Conservation (phyloP, 148 eudicot genomes). For the Spergularia marina region DNA sequence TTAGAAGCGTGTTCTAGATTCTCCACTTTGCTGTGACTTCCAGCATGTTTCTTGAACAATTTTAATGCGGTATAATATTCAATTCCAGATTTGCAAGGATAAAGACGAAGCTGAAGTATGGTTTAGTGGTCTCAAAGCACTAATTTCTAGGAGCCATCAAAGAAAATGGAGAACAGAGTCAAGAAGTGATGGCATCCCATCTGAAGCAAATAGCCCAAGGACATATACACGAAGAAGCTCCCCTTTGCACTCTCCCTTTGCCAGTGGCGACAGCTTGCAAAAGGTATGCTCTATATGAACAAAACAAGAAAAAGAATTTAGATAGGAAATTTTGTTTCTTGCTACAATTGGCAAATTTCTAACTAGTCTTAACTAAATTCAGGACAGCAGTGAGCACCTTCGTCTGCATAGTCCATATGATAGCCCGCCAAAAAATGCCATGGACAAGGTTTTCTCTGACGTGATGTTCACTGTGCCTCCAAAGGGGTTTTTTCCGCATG, state of each 20-base stretch:
- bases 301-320: conserved; percentile 2
- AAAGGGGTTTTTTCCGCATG: conserved; percentile 66
- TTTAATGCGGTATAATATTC: conserved; percentile 13
- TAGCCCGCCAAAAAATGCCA: conserved; percentile 81
- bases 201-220: conserved; percentile 95
- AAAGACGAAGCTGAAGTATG: conserved; percentile 99
- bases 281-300: conserved; percentile 44
- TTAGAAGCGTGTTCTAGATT: background rate
- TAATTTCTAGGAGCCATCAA: conserved; percentile 81
- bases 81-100: conserved; percentile 81
- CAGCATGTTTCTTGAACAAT: conserved; percentile 3
- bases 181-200: conserved; percentile 87
- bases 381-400: conserved; percentile 75
- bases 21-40: conserved; percentile 6
- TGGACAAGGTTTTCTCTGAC: conserved; percentile 80
- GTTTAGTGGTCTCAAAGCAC: conserved; percentile 95
- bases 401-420: conserved; percentile 81
- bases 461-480: conserved; percentile 65
- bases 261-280: conserved; percentile 62
- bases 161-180: conserved; percentile 91
- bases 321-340: background rate
- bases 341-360: conserved; percentile 1
- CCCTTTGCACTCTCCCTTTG: conserved; percentile 88
- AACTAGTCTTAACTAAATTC: conserved; percentile 29
- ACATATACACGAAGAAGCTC: conserved; percentile 86